Conservation (phyloP, 371 early-diverging fungal species). For the Fennellomyces sp. region DNA sequence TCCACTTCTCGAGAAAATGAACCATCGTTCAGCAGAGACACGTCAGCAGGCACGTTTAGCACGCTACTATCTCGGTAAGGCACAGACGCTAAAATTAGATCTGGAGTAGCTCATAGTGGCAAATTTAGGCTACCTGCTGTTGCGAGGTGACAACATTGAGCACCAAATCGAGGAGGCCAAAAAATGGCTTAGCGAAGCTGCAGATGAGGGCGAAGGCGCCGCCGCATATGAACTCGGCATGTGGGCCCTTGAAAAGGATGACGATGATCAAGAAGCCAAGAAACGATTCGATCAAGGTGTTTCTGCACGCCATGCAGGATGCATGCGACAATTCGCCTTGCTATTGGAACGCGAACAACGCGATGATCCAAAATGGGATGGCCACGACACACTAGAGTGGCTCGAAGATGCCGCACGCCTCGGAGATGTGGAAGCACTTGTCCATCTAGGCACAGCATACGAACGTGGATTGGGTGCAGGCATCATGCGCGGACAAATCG, state of each 20-base stretch:
- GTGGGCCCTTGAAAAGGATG: slow-evolving; percentile 6
- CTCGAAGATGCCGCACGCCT: slow-evolving; percentile 17
- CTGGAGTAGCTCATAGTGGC: too few relatives aligned
- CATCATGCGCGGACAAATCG: neutral
- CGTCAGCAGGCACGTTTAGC: slow-evolving; percentile 27
- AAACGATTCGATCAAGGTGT: slow-evolving; percentile 18
- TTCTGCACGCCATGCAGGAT: slow-evolving; percentile 17
- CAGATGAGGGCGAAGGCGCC: slow-evolving; percentile 16
- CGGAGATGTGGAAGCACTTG: slow-evolving; percentile 22
- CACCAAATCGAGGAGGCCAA: slow-evolving; percentile 5
- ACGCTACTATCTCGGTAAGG: slow-evolving; percentile 32
- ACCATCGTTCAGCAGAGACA: slow-evolving; percentile 28
- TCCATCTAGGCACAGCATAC: slow-evolving; percentile 14
- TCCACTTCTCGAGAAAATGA: slow-evolving; percentile 19
- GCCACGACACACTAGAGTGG: slow-evolving; percentile 13
- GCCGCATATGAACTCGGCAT: slow-evolving; percentile 23
- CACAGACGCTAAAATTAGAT: neutral
- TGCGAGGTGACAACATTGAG: neutral
- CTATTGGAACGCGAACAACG: slow-evolving; percentile 13
- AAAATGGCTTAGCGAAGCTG: slow-evolving; percentile 15
- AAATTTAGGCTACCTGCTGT: slow-evolving; percentile 15
- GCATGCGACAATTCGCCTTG: slow-evolving; percentile 25
- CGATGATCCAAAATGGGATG: slow-evolving; percentile 10
- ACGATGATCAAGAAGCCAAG: slow-evolving; percentile 15
- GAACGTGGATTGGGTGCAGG: slow-evolving; percentile 19